Evolutionary conservation across 331 rosid genomes (phyloP), one percentile per base, ranked within the genome.

Genomic region (Ulmus americana): DNA sequence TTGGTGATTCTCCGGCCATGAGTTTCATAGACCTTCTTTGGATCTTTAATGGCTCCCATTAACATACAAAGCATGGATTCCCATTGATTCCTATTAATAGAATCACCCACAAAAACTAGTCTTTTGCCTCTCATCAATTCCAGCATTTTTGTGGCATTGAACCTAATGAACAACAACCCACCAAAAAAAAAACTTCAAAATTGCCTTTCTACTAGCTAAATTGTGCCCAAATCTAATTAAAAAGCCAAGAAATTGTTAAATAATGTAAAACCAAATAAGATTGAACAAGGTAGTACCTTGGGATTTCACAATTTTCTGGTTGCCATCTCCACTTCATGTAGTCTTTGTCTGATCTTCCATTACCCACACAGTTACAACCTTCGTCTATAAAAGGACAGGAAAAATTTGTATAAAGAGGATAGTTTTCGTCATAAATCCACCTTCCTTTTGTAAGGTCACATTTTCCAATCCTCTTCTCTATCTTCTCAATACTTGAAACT

Each of bases 41-140:
- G 95, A 82, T 89, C 91, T 66, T 68, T 82, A 61, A 86, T 63
- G 65, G 79, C 95, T 67, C 86, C 59, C 70, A 80, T 64, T 73
- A 92, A 76, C 96, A 92, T 73, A 72, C 98, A 92, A 48, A 92
- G 38, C 88, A 92, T 82, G 60, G 98, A 89, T 67, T 92, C 98
- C 98, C 98, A 92, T 69, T 92, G 98, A 56, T 92, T 92, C 71
- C 96, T 82, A 68, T 89, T 92, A 57, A 92, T 80, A 7, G 98
- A 92, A 80, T 92, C 98, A 9, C 96, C 98, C 78, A 86, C 96
- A 77, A 92, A 92, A 68, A 92, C 98, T 67, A 92, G 80, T 28
- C 96, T 77, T 79, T 92, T 92, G 63, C 98, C 95, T 82, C 94
- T 83, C 3, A 92, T 79, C 73, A 76, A 14, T 74, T 89, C 91